These are phyloP conservation scores for Termitomyces titanicus DNA, from an alignment of 768 basidiomycete genomes.

Conservation along the genomic window DNA sequence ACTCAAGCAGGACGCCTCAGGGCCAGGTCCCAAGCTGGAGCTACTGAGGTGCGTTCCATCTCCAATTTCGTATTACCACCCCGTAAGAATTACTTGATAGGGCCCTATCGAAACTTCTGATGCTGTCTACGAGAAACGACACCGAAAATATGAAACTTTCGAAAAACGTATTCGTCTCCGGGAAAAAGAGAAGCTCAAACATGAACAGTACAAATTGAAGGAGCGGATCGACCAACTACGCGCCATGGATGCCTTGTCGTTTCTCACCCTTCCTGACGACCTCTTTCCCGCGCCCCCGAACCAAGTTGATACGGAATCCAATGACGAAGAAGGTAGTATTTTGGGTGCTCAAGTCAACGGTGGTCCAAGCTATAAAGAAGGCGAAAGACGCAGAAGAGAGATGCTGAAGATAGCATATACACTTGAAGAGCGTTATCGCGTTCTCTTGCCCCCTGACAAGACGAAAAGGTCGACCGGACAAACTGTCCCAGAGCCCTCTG, in stretches of 20 bases:
- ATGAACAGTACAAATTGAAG: constrained; percentile 89
- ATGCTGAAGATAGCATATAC: constrained; percentile 68
- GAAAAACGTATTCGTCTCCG: constrained; percentile 83
- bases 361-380: constrained; percentile 44
- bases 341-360: constrained; percentile 36
- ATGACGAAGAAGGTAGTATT: constrained; percentile 23
- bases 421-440: constrained; percentile 70
- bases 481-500: constrained; percentile 11
- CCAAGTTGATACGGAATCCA: constrained; percentile 20
- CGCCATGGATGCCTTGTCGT: constrained; percentile 68
- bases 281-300: constrained; percentile 45
- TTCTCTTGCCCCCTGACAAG: constrained; percentile 68
- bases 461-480: constrained; percentile 29
- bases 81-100: constrained; percentile 22
- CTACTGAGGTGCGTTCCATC: constrained; percentile 54
- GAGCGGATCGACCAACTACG: constrained; percentile 83
- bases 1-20: constrained; percentile 63
- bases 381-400: constrained; percentile 68
- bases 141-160: constrained; percentile 82
- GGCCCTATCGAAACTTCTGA: constrained; percentile 73
- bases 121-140: constrained; percentile 74
- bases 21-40: constrained; percentile 40
- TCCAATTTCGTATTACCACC: not conserved
- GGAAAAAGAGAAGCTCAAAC: constrained; percentile 89
- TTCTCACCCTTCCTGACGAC: constrained; percentile 57